Evolutionary conservation across 139 green algal genomes (phyloP), one percentile per base, ranked within the genome.

Genomic region (Chlorella sp.): DNA sequence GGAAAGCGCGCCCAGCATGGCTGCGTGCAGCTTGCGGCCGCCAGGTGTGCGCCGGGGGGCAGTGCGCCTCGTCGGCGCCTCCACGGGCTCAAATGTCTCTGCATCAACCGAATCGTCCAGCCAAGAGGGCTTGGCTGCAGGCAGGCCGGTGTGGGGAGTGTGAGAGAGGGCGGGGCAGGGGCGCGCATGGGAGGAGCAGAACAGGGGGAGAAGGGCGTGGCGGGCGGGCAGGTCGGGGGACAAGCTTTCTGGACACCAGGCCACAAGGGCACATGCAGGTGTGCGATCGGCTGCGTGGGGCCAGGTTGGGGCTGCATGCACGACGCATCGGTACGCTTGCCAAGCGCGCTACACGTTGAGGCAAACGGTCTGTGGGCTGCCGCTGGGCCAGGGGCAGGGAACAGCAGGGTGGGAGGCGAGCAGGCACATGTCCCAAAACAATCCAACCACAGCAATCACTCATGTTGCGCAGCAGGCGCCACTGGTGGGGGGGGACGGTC

Each of bases 111-210:
- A 32, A 64, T 61, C 30, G 11, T n/a, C 39, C 37, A 88, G 64
- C 83, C 83, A 88, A 26, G 83, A 40, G 1, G 83, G 83, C 64
- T 71, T 71, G 22, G 83, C 83, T 88, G 83, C 83, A 79, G 34
- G 77, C 24, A 22, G 1, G 68, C 24, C 2, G 68, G 9, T 12
- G 68, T 4, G 22, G 9, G 26, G 68, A n/a, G 68, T 16, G 68
- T 3, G 3, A 3, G 66, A 14, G 15, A 68, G 60, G 60, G 71
- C 14, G 73, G 21, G 64, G 21, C 64, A 71, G 2, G 21, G 22
- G 22, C 22, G 64, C 64, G 24, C 2, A 4, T 71, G 64, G 64
- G 22, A 9, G 64, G 64, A 9, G 64, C 11, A 37, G 28, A 3
- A 28, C 76, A 81, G 37, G 34, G 28, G 71, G 30, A 26, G 73